A percentile compares a stretch with the other conserved stretches of the same genome.
Conservation (phyloP, 805 yeast species). For the Aciculoconidium aculeatum region DNA sequence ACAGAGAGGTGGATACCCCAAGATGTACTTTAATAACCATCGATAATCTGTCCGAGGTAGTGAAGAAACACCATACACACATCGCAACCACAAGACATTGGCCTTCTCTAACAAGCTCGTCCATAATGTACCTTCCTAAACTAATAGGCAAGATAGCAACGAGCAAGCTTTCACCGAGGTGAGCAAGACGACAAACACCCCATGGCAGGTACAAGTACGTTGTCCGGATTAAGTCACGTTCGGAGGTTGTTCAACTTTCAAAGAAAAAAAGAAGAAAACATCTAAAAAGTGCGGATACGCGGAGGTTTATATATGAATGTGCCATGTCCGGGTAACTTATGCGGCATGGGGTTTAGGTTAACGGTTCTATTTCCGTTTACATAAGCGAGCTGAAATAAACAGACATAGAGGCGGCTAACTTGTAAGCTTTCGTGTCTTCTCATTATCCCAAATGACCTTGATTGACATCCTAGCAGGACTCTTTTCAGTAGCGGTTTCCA, state of each 20-base stretch:
- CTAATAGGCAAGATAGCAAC: slow-evolving; percentile 31
- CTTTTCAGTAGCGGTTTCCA: slow-evolving; percentile 8
- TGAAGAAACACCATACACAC: slow-evolving; percentile 23
- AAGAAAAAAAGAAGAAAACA: slow-evolving; percentile 12
- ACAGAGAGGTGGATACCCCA: slow-evolving; percentile 30
- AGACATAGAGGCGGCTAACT: too few species aligned
- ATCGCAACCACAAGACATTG: slow-evolving; percentile 13
- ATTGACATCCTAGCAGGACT: slow-evolving; percentile 10
- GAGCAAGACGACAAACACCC: slow-evolving; percentile 12
- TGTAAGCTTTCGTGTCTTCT: too few species aligned
- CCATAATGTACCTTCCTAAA: slow-evolving; percentile 28
- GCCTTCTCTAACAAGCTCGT: slow-evolving; percentile 8
- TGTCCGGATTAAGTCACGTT: slow-evolving; percentile 24
- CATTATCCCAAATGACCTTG: too few species aligned
- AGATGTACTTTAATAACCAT: slow-evolving; percentile 39
- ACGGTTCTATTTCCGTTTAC: too few species aligned
- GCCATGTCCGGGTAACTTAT: slow-evolving; percentile 16
- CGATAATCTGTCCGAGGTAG: slow-evolving; percentile 33
- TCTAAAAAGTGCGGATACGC: not conserved
- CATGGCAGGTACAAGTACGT: slow-evolving; percentile 13
- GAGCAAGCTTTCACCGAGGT: slow-evolving; percentile 16
- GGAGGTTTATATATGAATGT: slow-evolving; percentile 2
- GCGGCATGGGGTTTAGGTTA: too few species aligned
- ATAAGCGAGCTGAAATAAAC: too few species aligned
- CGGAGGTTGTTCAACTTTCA: slow-evolving; percentile 37